Conservation (phyloP, 441 rosid genomes). For the Manihot esculenta region DNA sequence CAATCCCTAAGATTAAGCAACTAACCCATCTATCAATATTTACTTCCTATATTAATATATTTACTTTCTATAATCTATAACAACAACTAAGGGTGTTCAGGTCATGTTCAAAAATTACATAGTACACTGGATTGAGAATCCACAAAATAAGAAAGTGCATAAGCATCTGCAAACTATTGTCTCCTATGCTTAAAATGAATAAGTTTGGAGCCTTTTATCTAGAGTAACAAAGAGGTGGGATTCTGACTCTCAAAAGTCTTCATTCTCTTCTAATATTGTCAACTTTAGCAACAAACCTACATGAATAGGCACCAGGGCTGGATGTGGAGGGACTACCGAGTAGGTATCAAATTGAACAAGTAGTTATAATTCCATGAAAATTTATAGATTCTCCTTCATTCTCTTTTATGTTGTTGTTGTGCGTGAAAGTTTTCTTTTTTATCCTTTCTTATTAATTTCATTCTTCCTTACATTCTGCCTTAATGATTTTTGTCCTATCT, state of each 20-base stretch:
- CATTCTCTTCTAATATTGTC: background rate
- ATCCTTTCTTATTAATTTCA: background rate
- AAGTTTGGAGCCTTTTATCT: background rate
- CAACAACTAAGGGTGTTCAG: background rate
- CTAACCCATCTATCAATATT: too few species aligned
- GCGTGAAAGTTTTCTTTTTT: background rate
- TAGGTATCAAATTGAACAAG: background rate
- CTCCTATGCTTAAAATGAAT: background rate
- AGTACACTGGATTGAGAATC: background rate
- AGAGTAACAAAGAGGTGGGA: background rate
- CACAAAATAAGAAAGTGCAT: background rate
- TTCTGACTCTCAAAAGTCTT: background rate
- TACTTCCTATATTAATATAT: too few species aligned
- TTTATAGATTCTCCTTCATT: too few species aligned
- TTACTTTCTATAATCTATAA: too few species aligned
- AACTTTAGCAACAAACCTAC: background rate
- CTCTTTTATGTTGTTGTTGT: background rate
- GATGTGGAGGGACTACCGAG: background rate
- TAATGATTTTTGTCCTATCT: background rate
- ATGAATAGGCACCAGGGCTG: too few species aligned
- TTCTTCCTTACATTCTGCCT: background rate
- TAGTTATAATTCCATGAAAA: background rate
- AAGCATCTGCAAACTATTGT: background rate
- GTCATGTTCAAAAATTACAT: background rate
- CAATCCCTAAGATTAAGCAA: too few species aligned